These are phyloP conservation scores for Cutaneotrichosporon sp. DNA, from an alignment of 1,284 basidiomycete species.

Conservation along the genomic window DNA sequence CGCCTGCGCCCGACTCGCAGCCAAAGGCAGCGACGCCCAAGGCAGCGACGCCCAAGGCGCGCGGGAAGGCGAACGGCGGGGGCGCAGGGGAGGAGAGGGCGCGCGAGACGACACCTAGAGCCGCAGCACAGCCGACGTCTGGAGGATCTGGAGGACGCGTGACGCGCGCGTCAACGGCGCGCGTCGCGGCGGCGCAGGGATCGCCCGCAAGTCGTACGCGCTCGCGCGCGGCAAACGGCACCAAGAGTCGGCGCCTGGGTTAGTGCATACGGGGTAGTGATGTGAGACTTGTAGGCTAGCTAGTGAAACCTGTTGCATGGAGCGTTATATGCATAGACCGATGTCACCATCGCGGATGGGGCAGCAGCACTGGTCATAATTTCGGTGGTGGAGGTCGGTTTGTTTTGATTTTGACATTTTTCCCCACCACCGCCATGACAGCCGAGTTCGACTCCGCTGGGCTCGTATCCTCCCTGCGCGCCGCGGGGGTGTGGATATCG, in stretches of 20 bases:
- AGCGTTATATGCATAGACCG: background rate
- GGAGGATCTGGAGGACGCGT: background rate
- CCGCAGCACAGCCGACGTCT: too few species aligned
- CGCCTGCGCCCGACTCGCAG: background rate
- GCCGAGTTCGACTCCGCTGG: constrained; percentile 12
- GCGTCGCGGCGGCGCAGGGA: background rate
- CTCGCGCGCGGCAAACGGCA: background rate
- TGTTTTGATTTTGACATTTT: too few species aligned
- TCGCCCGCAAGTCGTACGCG: background rate
- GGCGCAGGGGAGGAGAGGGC: background rate
- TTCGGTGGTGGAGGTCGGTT: too few species aligned
- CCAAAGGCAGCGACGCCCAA: background rate
- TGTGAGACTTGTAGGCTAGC: background rate
- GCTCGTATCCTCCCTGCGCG: constrained; percentile 29
- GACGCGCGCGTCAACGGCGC: background rate
- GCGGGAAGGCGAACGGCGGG: background rate
- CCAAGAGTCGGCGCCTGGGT: constrained; percentile 1
- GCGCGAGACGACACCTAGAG: background rate
- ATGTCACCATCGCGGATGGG: background rate
- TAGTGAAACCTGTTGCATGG: background rate
- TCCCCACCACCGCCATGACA: too few species aligned
- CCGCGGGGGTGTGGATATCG: constrained; percentile 38
- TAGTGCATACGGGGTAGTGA: too few species aligned
- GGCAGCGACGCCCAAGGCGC: background rate
- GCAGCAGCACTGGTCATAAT: too few species aligned